These are phyloP conservation scores for Drechslerella coelobrocha DNA, from an alignment of 2,329 filamentous ascomycete genomes.

Conservation along the genomic window DNA sequence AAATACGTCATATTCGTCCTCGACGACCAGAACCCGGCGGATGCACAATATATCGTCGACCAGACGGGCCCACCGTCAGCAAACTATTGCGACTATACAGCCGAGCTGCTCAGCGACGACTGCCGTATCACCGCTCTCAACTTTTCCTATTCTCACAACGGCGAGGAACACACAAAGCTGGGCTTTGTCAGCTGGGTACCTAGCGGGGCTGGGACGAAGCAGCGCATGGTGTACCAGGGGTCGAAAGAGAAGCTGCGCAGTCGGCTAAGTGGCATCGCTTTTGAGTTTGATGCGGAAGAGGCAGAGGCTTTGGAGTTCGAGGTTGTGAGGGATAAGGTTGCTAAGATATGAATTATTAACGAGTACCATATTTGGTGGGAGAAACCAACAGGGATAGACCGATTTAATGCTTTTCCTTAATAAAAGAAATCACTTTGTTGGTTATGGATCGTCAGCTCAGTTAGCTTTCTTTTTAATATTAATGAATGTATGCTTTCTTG, in stretches of 20 bases:
- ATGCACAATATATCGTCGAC: conserved; percentile 3
- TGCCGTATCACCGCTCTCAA: conserved; percentile 25
- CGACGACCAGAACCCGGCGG: not conserved
- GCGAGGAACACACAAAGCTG: conserved; percentile 3
- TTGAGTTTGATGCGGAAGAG: conserved; percentile 13
- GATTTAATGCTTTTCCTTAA: too few species aligned
- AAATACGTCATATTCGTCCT: conserved; percentile 36
- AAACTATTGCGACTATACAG: conserved; percentile 11
- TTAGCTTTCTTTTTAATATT: too few species aligned
- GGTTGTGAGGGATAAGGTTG: not conserved
- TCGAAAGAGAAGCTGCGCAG: not conserved
- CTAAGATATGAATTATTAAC: too few species aligned
- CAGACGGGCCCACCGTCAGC: not conserved
- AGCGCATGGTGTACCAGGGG: conserved; percentile 16
- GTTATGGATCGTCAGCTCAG: too few species aligned
- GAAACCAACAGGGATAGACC: too few species aligned
- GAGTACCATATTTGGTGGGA: too few species aligned
- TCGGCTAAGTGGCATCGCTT: conserved; percentile 4
- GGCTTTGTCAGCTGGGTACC: conserved; percentile 23
- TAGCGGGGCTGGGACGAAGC: not conserved
- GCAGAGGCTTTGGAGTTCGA: not conserved
- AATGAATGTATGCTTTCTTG: too few species aligned
- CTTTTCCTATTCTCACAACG: conserved; percentile 11
- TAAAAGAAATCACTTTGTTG: too few species aligned
- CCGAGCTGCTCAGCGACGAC: conserved; percentile 16